These are phyloP conservation scores for Apiospora aurea DNA, from an alignment of 2,329 filamentous ascomycete genomes.

Conservation along the genomic window DNA sequence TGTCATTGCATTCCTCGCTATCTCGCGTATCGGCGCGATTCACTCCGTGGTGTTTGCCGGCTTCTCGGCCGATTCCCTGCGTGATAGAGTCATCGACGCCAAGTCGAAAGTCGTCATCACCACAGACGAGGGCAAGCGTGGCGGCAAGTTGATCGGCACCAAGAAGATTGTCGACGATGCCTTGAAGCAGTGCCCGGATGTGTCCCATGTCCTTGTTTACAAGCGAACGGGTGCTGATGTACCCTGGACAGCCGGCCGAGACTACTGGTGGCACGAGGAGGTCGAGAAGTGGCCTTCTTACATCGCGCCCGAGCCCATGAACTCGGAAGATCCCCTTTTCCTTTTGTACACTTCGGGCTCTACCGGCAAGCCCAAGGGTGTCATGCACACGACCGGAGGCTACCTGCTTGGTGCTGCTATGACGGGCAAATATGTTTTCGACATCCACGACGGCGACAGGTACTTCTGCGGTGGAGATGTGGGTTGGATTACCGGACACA, in stretches of 20 bases:
- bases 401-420: conserved; percentile 93
- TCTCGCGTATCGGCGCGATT: conserved; percentile 89
- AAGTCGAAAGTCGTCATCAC: conserved; percentile 95
- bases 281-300: conserved; percentile 95
- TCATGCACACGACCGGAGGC: conserved; percentile 96
- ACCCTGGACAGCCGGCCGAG: conserved; percentile 86
- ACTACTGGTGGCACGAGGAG: conserved; percentile 99
- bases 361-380: conserved; percentile 97
- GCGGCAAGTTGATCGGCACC: conserved; percentile 95
- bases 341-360: conserved; percentile 97
- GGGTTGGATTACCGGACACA: conserved; percentile 98
- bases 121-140: conserved; percentile 95
- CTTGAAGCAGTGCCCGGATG: conserved; percentile 91
- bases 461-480: conserved; percentile 99
- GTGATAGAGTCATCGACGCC: conserved; percentile 92
- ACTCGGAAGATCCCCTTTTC: conserved; percentile 95
- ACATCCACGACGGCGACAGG: conserved; percentile 90
- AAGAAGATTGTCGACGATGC: conserved; percentile 99
- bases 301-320: conserved; percentile 86
- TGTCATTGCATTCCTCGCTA: conserved; percentile 87
- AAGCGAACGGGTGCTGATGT: conserved; percentile 94
- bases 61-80: conserved; percentile 94
- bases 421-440: conserved; percentile 98
- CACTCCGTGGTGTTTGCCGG: conserved; percentile 98
- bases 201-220: conserved; percentile 86